phyloP scores from a whole-genome alignment of 108 stramenopile species.

The Nitzschia palea region DNA sequence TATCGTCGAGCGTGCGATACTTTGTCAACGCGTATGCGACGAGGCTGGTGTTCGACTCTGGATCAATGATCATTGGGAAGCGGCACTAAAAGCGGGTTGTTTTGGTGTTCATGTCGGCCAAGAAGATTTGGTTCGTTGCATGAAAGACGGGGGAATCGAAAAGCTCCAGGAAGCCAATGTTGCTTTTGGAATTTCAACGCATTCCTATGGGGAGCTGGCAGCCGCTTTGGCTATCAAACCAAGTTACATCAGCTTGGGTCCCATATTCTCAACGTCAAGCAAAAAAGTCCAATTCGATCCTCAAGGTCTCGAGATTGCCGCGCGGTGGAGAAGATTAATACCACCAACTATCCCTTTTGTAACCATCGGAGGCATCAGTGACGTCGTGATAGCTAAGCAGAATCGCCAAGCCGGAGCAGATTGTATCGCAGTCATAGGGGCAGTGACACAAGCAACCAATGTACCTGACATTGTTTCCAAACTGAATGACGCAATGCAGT shows the following conservation, averaged over 20 bases:
- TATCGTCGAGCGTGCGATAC: conserved; percentile 50
- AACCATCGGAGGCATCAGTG: conserved; percentile 86
- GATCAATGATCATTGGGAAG: conserved; percentile 92
- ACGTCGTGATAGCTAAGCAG: conserved; percentile 55
- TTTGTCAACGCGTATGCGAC: conserved; percentile 58
- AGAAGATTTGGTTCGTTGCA: conserved; percentile 83
- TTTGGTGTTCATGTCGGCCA: conserved; percentile 94
- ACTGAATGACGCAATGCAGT: conserved; percentile 62
- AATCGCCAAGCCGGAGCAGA: conserved; percentile 84
- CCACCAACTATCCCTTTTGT: conserved; percentile 74
- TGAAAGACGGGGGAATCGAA: conserved; percentile 55
- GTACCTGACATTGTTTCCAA: conserved; percentile 40
- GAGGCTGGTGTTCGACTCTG: conserved; percentile 72
- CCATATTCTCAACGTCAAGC: conserved; percentile 82
- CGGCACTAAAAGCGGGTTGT: conserved; percentile 71
- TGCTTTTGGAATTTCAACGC: conserved; percentile 90
- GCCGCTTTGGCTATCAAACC: conserved; percentile 83
- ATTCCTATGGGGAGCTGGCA: conserved; percentile 88
- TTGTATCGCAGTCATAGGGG: conserved; percentile 88
- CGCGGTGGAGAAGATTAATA: conserved; percentile 84
- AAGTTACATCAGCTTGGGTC: conserved; percentile 89
- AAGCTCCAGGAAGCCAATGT: conserved; percentile 42
- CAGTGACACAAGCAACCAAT: conserved; percentile 77
- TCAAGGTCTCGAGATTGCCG: conserved; percentile 74
- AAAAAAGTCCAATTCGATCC: conserved; percentile 88